Conservation (phyloP, 345 rosid species). For the Aegle marmelos region DNA sequence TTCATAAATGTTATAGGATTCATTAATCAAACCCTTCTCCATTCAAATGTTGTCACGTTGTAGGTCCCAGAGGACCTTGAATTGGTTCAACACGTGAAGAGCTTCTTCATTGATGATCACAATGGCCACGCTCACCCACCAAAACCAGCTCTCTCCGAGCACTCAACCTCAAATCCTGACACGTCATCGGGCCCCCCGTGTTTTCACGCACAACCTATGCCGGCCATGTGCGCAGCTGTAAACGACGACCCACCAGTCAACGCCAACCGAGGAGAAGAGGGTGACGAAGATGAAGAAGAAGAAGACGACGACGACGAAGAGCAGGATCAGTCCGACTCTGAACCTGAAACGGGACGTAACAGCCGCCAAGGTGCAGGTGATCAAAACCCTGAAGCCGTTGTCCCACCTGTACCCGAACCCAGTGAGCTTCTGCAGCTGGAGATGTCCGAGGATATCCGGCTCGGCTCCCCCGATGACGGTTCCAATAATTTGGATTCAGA, state of each 20-base stretch:
- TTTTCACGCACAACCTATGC: conserved; percentile 36
- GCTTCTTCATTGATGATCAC: conserved; percentile 53
- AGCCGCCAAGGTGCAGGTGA: conserved; percentile 1
- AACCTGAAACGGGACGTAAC: conserved; percentile 38
- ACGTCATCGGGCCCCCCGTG: conserved; percentile 47
- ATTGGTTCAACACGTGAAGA: conserved; percentile 51
- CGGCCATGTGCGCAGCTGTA: conserved; percentile 25
- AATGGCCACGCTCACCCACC: conserved; percentile 36
- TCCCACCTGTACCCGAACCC: conserved; percentile 36
- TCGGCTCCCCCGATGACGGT: conserved; percentile 78
- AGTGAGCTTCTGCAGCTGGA: conserved; percentile 69
- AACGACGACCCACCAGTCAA: conserved; percentile 22
- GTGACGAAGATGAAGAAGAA: conserved; percentile 15
- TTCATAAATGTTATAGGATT: no score
- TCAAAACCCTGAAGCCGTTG: conserved; percentile 20
- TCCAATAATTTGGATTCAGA: conserved; percentile 69
- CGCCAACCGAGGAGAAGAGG: conserved; percentile 30
- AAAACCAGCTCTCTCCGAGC: conserved; percentile 74
- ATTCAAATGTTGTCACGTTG: neutral
- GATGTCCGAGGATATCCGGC: conserved; percentile 78
- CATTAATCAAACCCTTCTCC: no score
- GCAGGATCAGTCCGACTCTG: conserved; percentile 35
- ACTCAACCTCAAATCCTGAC: conserved; percentile 70
- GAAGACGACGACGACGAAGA: conserved; percentile 34
- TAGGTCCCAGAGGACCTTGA: conserved; percentile 64